Evolutionary conservation across 192 early-diverging fungal genomes (phyloP).

Genomic region (Backusella luteola): DNA sequence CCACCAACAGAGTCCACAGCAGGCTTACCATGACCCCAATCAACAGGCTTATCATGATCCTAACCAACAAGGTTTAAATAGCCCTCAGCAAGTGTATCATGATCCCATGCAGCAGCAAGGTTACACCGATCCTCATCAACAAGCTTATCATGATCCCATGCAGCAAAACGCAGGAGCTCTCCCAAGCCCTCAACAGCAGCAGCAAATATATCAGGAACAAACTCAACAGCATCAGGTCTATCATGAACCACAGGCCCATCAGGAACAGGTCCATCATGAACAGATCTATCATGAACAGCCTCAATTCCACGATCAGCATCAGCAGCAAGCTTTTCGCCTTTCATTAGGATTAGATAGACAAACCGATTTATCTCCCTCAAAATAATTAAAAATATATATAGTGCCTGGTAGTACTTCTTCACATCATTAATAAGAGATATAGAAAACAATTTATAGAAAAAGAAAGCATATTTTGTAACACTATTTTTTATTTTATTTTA

Average conservation of each 20-base stretch:
- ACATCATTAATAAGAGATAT: neutral
- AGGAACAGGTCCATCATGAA: neutral
- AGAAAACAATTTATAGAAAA: neutral
- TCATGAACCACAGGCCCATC: neutral
- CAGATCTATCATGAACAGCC: neutral
- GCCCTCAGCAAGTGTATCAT: neutral
- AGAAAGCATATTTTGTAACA: neutral
- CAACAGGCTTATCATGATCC: neutral
- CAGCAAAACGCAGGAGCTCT: neutral
- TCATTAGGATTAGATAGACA: conserved; percentile 4
- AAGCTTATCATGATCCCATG: neutral
- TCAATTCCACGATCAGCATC: neutral
- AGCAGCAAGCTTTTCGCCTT: neutral
- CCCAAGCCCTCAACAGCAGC: neutral
- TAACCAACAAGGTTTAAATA: neutral
- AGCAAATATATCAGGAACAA: neutral
- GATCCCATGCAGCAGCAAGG: neutral
- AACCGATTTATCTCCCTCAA: neutral
- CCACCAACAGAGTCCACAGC: neutral
- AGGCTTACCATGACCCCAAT: neutral
- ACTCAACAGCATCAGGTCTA: neutral
- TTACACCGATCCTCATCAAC: neutral
- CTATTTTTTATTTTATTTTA: neutral
- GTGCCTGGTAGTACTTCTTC: conserved; percentile 3
- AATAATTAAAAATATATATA: neutral